phyloP scores from a whole-genome alignment of 1,284 basidiomycete genomes.

The Wolfiporia cocos region DNA sequence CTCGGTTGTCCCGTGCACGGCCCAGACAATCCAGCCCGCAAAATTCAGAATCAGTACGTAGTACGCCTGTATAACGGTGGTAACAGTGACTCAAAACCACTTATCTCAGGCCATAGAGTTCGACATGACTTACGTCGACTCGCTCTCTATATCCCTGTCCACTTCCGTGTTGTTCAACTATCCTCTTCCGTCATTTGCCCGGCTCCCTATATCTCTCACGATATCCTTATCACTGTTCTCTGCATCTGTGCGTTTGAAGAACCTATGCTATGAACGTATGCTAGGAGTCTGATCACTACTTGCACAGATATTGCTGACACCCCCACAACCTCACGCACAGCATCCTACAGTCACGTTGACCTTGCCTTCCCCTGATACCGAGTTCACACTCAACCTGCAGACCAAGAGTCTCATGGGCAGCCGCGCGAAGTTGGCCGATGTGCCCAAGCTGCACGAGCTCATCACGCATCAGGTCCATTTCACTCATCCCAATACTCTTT shows the following conservation, averaged over 20 bases:
- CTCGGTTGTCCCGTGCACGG: slow-evolving; percentile 54
- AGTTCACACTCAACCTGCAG: slow-evolving; percentile 56
- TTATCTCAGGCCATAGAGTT: slow-evolving; percentile 39
- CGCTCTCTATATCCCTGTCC: slow-evolving; percentile 68
- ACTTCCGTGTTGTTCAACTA: slow-evolving; percentile 82
- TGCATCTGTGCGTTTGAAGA: slow-evolving; percentile 43
- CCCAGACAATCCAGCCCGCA: slow-evolving; percentile 25
- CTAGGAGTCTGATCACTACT: not conserved
- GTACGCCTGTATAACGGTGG: not conserved
- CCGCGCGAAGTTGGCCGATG: slow-evolving; percentile 76
- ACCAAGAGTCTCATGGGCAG: slow-evolving; percentile 79
- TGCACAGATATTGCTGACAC: slow-evolving; percentile 28
- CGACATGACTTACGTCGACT: slow-evolving; percentile 65
- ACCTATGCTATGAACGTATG: not conserved
- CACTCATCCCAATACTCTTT: not conserved
- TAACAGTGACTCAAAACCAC: not conserved
- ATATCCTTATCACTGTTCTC: slow-evolving; percentile 75
- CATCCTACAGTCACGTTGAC: slow-evolving; percentile 48
- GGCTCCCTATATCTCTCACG: slow-evolving; percentile 73
- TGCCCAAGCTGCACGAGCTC: slow-evolving; percentile 78
- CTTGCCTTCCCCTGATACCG: slow-evolving; percentile 36
- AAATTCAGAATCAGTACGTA: slow-evolving; percentile 21
- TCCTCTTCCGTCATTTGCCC: slow-evolving; percentile 72
- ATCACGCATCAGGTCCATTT: slow-evolving; percentile 69
- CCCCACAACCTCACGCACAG: slow-evolving; percentile 26